These are phyloP conservation scores for Euryodendron excelsum DNA, from an alignment of 148 eudicot genomes.

Conservation along the genomic window DNA sequence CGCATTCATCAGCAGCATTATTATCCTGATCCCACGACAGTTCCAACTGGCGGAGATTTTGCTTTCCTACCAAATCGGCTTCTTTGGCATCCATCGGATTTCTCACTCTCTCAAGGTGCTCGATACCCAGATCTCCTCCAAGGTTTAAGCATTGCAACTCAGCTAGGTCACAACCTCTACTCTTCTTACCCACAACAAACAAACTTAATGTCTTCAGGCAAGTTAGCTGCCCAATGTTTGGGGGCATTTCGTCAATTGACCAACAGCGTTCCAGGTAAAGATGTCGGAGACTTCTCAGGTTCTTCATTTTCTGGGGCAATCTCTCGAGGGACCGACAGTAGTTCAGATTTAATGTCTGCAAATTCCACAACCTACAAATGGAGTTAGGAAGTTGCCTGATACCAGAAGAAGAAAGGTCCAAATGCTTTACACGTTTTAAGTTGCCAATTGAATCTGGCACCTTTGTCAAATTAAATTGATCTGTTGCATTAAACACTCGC, in stretches of 20 bases:
- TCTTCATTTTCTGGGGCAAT: neutral
- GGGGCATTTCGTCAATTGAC: neutral
- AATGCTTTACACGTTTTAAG: neutral
- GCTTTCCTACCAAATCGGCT: neutral
- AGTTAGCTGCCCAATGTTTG: neutral
- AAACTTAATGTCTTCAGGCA: no score
- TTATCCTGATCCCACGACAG: neutral
- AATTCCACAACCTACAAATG: neutral
- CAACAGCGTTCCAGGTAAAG: neutral
- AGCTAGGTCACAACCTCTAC: neutral
- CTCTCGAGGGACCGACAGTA: neutral
- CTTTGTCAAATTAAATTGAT: neutral
- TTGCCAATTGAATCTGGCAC: neutral
- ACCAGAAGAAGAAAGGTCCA: neutral
- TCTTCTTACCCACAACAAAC: neutral
- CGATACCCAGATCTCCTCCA: neutral
- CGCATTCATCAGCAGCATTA: neutral
- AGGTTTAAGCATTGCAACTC: neutral
- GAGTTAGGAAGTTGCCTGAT: neutral
- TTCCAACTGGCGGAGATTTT: neutral
- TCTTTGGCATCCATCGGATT: neutral
- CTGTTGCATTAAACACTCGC: neutral
- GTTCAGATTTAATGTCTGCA: neutral
- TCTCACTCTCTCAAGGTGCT: constrained; percentile 10
- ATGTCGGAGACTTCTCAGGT: neutral